These are phyloP conservation scores for Helicocarpus griseus DNA, from an alignment of 2,329 filamentous ascomycete genomes.

Conservation along the genomic window DNA sequence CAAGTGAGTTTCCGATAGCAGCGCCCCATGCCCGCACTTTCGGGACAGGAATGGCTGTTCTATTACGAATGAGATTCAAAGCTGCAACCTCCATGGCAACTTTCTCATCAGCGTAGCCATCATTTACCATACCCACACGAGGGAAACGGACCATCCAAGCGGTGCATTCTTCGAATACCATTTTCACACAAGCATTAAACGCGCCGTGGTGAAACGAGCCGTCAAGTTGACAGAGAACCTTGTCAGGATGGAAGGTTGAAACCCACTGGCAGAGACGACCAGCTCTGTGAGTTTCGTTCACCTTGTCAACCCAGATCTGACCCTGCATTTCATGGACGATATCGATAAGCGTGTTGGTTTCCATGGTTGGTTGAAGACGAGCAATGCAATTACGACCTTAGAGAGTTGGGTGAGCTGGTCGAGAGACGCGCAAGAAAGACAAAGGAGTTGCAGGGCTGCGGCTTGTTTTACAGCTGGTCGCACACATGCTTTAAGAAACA, in stretches of 20 bases:
- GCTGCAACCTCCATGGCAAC: slow-evolving; percentile 23
- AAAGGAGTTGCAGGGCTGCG: too few species aligned
- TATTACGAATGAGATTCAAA: slow-evolving; percentile 17
- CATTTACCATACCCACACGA: slow-evolving; percentile 20
- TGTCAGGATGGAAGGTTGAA: slow-evolving; percentile 25
- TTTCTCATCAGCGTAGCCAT: slow-evolving; percentile 21
- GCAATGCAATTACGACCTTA: too few species aligned
- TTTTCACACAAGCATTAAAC: slow-evolving; percentile 25
- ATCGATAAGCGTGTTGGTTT: slow-evolving; percentile 17
- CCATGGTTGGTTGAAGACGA: slow-evolving; percentile 10
- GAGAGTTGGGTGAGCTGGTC: too few species aligned
- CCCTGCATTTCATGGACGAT: slow-evolving; percentile 14
- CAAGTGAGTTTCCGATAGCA: slow-evolving; percentile 19
- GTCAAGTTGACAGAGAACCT: slow-evolving; percentile 24
- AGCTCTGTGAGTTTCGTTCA: slow-evolving; percentile 14
- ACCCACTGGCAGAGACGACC: slow-evolving; percentile 22
- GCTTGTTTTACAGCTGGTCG: too few species aligned
- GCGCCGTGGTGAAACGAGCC: slow-evolving; percentile 23
- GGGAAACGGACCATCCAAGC: slow-evolving; percentile 24
- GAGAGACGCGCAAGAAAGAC: too few species aligned
- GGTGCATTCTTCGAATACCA: slow-evolving; percentile 22
- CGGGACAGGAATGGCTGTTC: slow-evolving; percentile 20
- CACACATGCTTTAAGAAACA: too few species aligned
- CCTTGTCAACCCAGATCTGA: slow-evolving; percentile 17
- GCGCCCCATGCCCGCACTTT: slow-evolving; percentile 19